Base-by-base conservation (phyloP, 192 early-diverging fungal species). In the Coemansia sp. region DNA sequence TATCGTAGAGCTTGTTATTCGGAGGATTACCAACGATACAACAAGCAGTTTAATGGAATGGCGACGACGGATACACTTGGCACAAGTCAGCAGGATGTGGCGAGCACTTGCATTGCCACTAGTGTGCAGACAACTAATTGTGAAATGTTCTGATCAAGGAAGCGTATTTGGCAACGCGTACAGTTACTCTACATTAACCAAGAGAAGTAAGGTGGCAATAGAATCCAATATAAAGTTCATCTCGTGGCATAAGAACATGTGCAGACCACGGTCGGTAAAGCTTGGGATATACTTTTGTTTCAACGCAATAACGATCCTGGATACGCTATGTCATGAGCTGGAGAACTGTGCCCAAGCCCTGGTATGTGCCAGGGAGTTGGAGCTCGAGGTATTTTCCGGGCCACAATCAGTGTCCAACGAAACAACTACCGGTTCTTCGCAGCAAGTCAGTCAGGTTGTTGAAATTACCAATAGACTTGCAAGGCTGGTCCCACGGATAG, bases 191-290 rank as follows among this genome's bases (percentile, higher is more conserved):
- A 19, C 52, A 9, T 2, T n/a, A n/a, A n/a, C 6, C 17, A 29
- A 34, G n/a, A 20, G 3, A 11, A 8, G 14, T 15, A 33, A 31
- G 30, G 52, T 33, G 11, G 33, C 29, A 8, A 54, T 54, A 4
- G 52, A 54, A 14, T 54, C 52, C 28, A 54, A 54, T 6, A 54
- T 54, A 7, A 8, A n/a, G 8, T 31, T 54, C 11, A 54, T 54
- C 52, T 29, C 27, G 9, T 31, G 52, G 30, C 52, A 54, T 17
- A 54, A 31, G 28, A 6, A 33, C 23, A 31, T 6, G n/a, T 54
- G 28, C 29, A 31, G 15, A 19, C 29, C 30, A 9, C 30, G 17
- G 30, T 54, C 52, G 8, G 33, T 54, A 11, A 54, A 54, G 5
- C 30, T 54, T 17, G 30, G 52, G 1, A 54, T 54, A 15, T 54